These are phyloP conservation scores for Mycena metata DNA, from an alignment of 768 basidiomycete species.

Conservation along the genomic window DNA sequence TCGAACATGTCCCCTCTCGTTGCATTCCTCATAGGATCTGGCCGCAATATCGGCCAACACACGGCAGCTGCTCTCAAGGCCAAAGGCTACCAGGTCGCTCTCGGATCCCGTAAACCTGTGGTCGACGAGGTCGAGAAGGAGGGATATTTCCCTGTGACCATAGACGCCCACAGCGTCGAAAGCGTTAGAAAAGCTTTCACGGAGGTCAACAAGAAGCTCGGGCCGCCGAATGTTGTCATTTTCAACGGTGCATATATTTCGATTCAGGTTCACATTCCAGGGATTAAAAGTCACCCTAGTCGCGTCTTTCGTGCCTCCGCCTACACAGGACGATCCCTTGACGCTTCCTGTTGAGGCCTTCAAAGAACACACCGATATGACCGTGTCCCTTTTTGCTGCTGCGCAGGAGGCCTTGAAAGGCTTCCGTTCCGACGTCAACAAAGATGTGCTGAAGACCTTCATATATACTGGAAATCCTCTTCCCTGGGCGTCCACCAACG, in stretches of 20 bases:
- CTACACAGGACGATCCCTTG: slow-evolving; percentile 38
- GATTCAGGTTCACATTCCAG: too few species aligned
- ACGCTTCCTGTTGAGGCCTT: slow-evolving; percentile 42
- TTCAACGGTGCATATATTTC: slow-evolving; percentile 55
- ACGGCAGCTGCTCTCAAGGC: slow-evolving; percentile 44
- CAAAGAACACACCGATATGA: slow-evolving; percentile 34
- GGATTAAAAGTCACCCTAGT: slow-evolving; percentile 27
- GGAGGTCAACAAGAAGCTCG: slow-evolving; percentile 51
- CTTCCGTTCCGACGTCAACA: slow-evolving; percentile 40
- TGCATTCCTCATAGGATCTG: slow-evolving; percentile 51
- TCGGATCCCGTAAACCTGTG: slow-evolving; percentile 47
- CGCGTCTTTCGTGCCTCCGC: slow-evolving; percentile 32
- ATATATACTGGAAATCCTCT: slow-evolving; percentile 50
- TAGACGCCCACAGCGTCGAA: slow-evolving; percentile 53
- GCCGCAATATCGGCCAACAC: slow-evolving; percentile 44
- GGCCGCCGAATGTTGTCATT: slow-evolving; percentile 58
- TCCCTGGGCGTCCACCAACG: slow-evolving; percentile 39
- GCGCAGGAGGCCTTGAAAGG: slow-evolving; percentile 46
- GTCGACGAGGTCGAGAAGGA: slow-evolving; percentile 29
- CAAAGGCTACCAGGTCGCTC: slow-evolving; percentile 48
- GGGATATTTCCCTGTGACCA: slow-evolving; percentile 49
- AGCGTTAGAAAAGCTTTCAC: slow-evolving; percentile 55
- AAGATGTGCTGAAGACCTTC: slow-evolving; percentile 46
- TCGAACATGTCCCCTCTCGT: slow-evolving; percentile 37
- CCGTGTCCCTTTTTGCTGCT: slow-evolving; percentile 39